phyloP scores from a whole-genome alignment of 2,329 filamentous ascomycete species.

The Phaeophleospora eucalypticola region DNA sequence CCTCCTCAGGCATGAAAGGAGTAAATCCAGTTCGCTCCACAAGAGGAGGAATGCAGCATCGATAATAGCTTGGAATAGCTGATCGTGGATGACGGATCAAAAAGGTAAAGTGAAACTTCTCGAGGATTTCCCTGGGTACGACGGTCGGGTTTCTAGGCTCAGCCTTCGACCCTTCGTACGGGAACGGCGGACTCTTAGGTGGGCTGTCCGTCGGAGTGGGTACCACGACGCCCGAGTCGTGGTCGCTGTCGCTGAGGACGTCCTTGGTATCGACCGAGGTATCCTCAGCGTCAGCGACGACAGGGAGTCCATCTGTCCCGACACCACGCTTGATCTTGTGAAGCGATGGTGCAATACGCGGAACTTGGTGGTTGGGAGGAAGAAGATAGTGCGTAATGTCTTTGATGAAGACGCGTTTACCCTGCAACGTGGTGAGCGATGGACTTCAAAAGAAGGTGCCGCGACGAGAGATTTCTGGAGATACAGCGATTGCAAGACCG shows the following conservation, averaged over 20 bases:
- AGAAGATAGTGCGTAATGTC: slow-evolving; percentile 93
- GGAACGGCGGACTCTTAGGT: slow-evolving; percentile 46
- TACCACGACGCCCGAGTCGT: slow-evolving; percentile 32
- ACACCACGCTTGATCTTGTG: slow-evolving; percentile 54
- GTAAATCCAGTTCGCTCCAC: slow-evolving; percentile 78
- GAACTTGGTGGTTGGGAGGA: slow-evolving; percentile 64
- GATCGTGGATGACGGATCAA: slow-evolving; percentile 92
- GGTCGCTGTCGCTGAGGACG: slow-evolving; percentile 15
- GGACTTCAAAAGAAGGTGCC: not conserved
- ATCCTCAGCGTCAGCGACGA: slow-evolving; percentile 31
- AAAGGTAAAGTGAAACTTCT: slow-evolving; percentile 89
- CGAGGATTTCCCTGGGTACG: slow-evolving; percentile 68
- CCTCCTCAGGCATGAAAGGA: slow-evolving; percentile 81
- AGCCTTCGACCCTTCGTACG: slow-evolving; percentile 51
- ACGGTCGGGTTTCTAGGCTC: slow-evolving; percentile 80
- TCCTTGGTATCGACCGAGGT: slow-evolving; percentile 7
- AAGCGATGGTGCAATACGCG: slow-evolving; percentile 75
- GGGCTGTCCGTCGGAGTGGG: slow-evolving; percentile 18
- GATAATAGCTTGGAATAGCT: slow-evolving; percentile 89
- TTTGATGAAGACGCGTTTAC: slow-evolving; percentile 94
- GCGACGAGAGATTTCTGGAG: no score
- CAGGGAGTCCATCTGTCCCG: slow-evolving; percentile 43
- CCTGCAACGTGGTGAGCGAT: slow-evolving; percentile 46
- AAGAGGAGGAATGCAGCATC: slow-evolving; percentile 86
- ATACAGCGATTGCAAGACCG: no score